Evolutionary conservation across 345 rosid species (phyloP).

Genomic region (Linum usitatissimum): DNA sequence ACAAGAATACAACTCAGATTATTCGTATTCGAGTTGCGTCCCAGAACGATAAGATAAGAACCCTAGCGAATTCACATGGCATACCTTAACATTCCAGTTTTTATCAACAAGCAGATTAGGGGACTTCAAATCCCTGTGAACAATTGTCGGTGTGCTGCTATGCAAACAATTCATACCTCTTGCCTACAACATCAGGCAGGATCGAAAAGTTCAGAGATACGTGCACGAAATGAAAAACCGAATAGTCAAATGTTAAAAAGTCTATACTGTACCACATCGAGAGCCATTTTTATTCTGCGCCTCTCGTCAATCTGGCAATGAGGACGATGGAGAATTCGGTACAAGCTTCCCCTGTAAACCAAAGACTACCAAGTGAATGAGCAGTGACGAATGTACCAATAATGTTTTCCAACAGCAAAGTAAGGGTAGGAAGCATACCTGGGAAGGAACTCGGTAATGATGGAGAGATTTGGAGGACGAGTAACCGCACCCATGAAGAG

Average conservation of each 20-base stretch:
- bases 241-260: slow-evolving; percentile 1
- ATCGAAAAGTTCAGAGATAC: slow-evolving; percentile 7
- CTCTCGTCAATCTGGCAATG: slow-evolving; percentile 84
- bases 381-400: not conserved
- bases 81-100: slow-evolving; percentile 97
- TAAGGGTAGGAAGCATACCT: slow-evolving; percentile 36
- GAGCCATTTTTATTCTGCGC: slow-evolving; percentile 96
- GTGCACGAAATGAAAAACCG: not conserved
- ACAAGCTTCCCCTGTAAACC: slow-evolving; percentile 81
- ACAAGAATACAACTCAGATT: not conserved
- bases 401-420: not conserved
- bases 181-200: slow-evolving; percentile 43
- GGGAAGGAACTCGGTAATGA: slow-evolving; percentile 91
- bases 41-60: not conserved
- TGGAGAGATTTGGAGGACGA: slow-evolving; percentile 97
- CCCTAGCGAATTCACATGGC: not conserved
- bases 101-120: slow-evolving; percentile 97
- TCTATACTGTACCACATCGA: slow-evolving; percentile 73
- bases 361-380: slow-evolving; percentile 11
- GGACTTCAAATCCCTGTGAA: slow-evolving; percentile 96
- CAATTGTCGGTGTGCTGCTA: slow-evolving; percentile 86
- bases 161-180: slow-evolving; percentile 99
- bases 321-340: slow-evolving; percentile 85
- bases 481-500: slow-evolving; percentile 98
- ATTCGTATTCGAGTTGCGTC: not conserved